phyloP scores from a whole-genome alignment of 1,284 basidiomycete species.

The Ceratobasidium sp. region DNA sequence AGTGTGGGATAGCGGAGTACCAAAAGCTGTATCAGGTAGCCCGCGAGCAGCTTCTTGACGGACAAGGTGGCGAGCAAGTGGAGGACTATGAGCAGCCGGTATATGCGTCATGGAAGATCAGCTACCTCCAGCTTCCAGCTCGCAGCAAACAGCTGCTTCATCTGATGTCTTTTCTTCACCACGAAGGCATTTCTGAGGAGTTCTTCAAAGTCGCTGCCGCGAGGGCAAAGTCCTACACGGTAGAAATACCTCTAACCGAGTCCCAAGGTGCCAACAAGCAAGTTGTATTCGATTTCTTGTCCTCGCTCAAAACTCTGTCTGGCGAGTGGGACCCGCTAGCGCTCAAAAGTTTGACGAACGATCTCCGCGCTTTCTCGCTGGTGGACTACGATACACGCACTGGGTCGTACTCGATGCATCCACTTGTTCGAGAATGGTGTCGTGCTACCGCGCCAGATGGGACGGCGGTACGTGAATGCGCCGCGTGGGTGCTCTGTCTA shows the following conservation, averaged over 20 bases:
- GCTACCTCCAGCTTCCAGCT: slow-evolving; percentile 5
- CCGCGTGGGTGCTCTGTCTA: slow-evolving; percentile 8
- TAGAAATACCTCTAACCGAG: neutral
- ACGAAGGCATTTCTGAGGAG: neutral
- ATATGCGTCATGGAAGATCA: slow-evolving; percentile 9
- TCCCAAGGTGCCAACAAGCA: too few species aligned
- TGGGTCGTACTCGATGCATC: neutral
- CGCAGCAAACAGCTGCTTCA: neutral
- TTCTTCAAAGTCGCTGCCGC: neutral
- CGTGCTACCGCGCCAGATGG: neutral
- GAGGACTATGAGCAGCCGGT: slow-evolving; percentile 26
- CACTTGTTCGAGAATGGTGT: slow-evolving; percentile 24
- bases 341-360: too few species aligned
- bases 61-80: neutral
- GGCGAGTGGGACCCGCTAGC: too few species aligned
- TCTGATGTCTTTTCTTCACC: slow-evolving; percentile 13
- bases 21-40: too few species aligned
- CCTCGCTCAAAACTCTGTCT: too few species aligned
- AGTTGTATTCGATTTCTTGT: too few species aligned
- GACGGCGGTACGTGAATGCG: neutral
- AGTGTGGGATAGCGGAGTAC: neutral
- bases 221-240: neutral
- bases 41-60: neutral
- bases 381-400: neutral
- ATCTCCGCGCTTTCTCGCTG: too few species aligned